phyloP scores from a whole-genome alignment of 257 asterid genomes.

The Capsicum baccatum region DNA sequence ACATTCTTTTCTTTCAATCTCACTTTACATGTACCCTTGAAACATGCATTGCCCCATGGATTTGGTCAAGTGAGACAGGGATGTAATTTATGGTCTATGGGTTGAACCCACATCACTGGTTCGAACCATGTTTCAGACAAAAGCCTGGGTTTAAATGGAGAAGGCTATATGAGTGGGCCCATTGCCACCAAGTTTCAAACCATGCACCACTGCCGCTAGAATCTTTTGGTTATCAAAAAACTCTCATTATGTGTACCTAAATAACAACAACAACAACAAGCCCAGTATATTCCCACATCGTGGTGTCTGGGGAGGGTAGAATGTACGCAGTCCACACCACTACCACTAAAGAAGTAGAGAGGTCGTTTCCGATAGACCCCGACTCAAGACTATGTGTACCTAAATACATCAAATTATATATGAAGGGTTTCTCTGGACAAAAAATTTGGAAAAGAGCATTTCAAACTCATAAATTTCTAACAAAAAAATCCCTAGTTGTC shows the following conservation, averaged over 20 bases:
- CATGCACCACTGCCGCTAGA: background rate
- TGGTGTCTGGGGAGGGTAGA: too few relatives aligned
- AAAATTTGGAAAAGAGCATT: too few relatives aligned
- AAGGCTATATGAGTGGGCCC: background rate
- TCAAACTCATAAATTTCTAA: too few relatives aligned
- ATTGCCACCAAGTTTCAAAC: background rate
- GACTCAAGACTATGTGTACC: too few relatives aligned
- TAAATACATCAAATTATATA: too few relatives aligned
- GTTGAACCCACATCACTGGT: background rate
- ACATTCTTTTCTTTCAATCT: constrained; percentile 8
- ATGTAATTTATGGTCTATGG: background rate
- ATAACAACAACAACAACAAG: too few relatives aligned
- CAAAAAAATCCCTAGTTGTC: too few relatives aligned
- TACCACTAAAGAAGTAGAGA: too few relatives aligned
- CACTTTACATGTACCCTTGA: constrained; percentile 12
- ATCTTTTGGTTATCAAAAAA: background rate
- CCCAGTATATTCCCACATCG: too few relatives aligned
- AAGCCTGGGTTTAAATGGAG: background rate
- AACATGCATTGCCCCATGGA: constrained; percentile 1
- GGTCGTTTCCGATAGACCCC: too few relatives aligned
- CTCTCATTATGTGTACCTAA: background rate
- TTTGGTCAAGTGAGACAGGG: background rate
- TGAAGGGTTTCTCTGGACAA: too few relatives aligned
- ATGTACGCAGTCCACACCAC: too few relatives aligned
- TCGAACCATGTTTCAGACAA: background rate